Base-by-base conservation (phyloP, 2,329 filamentous ascomycete genomes). In the Paecilomyces sp. region DNA sequence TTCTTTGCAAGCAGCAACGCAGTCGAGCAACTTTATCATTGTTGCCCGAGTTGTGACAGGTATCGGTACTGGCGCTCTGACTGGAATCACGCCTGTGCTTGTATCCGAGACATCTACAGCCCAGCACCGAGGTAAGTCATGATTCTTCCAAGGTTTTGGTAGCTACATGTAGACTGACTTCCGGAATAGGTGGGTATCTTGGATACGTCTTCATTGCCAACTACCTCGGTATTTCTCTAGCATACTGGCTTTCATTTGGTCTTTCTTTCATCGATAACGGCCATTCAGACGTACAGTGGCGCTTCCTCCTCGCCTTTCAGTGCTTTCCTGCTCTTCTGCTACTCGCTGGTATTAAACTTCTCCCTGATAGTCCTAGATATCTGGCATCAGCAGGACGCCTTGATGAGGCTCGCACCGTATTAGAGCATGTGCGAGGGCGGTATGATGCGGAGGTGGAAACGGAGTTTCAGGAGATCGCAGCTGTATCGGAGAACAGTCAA, bases 141-240 rank as follows among this genome's bases (percentile, higher is more conserved):
- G 25, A 28, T 28, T 28, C 25, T 28, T 6, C 6, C 25, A 28
- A 28, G 6, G 6, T 28, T 28, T 28, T 6, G 25, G 25, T 28
- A 6, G 25, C 25, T 28, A 28, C 25, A 28, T 28, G 25, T 28
- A 3, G 25, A 28, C 25, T 28, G 25, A 28, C 25, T 4, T 28
- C 25, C 6, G 25, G 25, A 28, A 28, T 28, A 28, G 25, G 25
- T 28, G 25, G 75, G 74, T 1, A 78, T 71, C 57, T 71, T 81
- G 34, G 75, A 18, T 78, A 80, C 58, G 79, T 81, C 53, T 83
- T 83, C 66, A 78, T 82, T 57, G 80, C 80, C 47, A 82, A 83
- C 64, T 82, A 81, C 61, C 72, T 82, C 2, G 80, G 81, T 25
- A 81, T 83, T 54, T 75, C 73, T 11, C 54, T 72, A 13, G 71